Evolutionary conservation across 2,329 filamentous ascomycete genomes (phyloP), one percentile per base, ranked within the genome.

Genomic region (Fusarium tanahbumbuense): DNA sequence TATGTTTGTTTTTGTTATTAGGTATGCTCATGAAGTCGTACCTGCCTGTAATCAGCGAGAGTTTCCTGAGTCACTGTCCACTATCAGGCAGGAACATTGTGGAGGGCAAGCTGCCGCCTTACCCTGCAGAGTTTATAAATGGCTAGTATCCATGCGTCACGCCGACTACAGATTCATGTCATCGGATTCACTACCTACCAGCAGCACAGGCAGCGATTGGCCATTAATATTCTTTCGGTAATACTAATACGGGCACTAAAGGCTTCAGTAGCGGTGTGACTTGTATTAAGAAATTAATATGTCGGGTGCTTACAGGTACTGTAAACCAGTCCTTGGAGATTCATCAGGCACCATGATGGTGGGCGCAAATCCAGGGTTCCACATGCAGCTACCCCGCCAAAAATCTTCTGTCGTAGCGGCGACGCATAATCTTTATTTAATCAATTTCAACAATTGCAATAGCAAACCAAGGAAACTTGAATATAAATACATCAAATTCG

Each of bases 351-450:
- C 34, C 50, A 34, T 55, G 13, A 64, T 49, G 50, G 47, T 41
- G 47, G 23, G 44, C 45, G 37, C 13, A 52, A n/a, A 28, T 42
- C 5, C 11, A 18, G 42, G 59, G 59, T 46, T 44, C 68, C 52
- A 65, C 63, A 22, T 28, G 15, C 49, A 68, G 46, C 52, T 71
- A 71, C 68, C 68, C 68, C 68, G 59, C 68, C 64, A 64, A 65
- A 70, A 71, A 48, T 60, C 27, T 61, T 64, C n/a, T 18, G 18
- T 37, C 34, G 18, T 37, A 40, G 27, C 12, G n/a, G 15, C 34
- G 13, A 22, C 5, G 16, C 52, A 55, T 25, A 37, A 34, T 49
- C 15, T 12, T n/a, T 45, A 44, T 46, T 53, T 48, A 28, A 48
- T 59, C n/a, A 8, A 40, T n/a, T 22, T 40, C 37, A 16, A n/a